A percentile compares a stretch with the other conserved stretches of the same genome.
Evolutionary conservation across 2,329 filamentous ascomycete species (phyloP).

Genomic region (Exophiala oligosperma): DNA sequence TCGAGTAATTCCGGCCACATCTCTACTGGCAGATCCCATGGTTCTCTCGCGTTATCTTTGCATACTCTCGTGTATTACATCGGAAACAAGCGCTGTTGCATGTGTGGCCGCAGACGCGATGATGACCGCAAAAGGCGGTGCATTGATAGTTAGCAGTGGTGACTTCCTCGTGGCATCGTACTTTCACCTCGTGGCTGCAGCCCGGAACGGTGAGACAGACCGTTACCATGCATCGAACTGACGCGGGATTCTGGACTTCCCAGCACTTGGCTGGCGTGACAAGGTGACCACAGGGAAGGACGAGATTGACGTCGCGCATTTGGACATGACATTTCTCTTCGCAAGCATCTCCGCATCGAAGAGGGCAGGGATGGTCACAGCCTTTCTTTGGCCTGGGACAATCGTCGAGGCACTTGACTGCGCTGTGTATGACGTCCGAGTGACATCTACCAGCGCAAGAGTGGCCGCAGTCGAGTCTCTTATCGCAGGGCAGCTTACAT

Average conservation of each 20-base stretch:
- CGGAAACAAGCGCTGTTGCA: conserved; percentile 42
- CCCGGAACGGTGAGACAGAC: conserved; percentile 49
- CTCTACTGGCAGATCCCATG: conserved; percentile 42
- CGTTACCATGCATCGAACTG: conserved; percentile 50
- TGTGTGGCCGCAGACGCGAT: conserved; percentile 58
- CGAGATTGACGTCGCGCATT: too few relatives aligned
- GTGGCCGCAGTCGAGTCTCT: conserved; percentile 47
- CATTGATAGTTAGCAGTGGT: conserved; percentile 47
- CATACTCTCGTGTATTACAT: conserved; percentile 46
- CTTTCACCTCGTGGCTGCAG: conserved; percentile 55
- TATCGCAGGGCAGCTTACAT: conserved; percentile 53
- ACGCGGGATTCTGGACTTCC: conserved; percentile 46
- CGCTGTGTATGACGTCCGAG: conserved; percentile 43
- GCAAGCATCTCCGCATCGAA: conserved; percentile 38
- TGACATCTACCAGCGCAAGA: conserved; percentile 47
- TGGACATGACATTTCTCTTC: conserved; percentile 10
- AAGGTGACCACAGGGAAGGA: conserved; percentile 38
- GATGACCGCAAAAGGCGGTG: conserved; percentile 44
- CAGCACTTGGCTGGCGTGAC: conserved; percentile 36
- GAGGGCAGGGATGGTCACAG: conserved; percentile 45
- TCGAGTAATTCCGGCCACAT: conserved; percentile 54
- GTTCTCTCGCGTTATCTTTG: conserved; percentile 43
- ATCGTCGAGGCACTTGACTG: conserved; percentile 42
- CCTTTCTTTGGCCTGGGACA: conserved; percentile 38
- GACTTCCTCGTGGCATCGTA: conserved; percentile 54